Evolutionary conservation across 306 rosid species (phyloP).

Genomic region (Sphenostylis stenocarpa): DNA sequence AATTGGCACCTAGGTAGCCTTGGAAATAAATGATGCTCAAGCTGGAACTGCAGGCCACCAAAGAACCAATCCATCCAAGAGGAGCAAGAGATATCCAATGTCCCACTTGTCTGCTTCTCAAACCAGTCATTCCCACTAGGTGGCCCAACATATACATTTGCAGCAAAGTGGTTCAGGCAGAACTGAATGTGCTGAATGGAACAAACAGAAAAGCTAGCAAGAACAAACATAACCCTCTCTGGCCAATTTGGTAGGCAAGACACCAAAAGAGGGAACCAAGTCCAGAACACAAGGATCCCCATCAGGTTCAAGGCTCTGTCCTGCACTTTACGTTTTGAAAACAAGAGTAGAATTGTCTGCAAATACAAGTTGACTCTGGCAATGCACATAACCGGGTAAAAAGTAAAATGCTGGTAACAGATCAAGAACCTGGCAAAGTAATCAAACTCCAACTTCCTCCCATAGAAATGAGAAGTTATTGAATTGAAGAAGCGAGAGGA

Average conservation of each 20-base stretch:
- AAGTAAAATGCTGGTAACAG: conserved; percentile 67
- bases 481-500: conserved; percentile 54
- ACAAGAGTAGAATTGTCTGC: conserved; percentile 55
- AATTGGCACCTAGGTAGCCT: conserved; percentile 56
- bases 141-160: conserved; percentile 49
- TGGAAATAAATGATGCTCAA: conserved; percentile 60
- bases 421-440: conserved; percentile 55
- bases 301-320: conserved; percentile 55
- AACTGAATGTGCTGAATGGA: conserved; percentile 63
- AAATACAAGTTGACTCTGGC: conserved; percentile 65
- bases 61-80: conserved; percentile 68
- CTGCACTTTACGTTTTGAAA: conserved; percentile 38
- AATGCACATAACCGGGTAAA: conserved; percentile 58
- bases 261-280: conserved; percentile 71
- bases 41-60: conserved; percentile 66
- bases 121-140: conserved; percentile 64
- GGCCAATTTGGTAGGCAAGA: conserved; percentile 52
- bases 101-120: conserved; percentile 62
- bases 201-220: conserved; percentile 55
- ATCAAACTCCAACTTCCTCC: conserved; percentile 58
- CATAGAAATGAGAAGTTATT: conserved; percentile 60
- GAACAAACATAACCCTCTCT: conserved; percentile 60
- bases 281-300: conserved; percentile 69
- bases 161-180: conserved; percentile 63
- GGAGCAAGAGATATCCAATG: conserved; percentile 50